A percentile compares a stretch with the other conserved stretches of the same genome.
phyloP scores from a whole-genome alignment of 176 grass and related monocot species.

The Oryza coarctata region DNA sequence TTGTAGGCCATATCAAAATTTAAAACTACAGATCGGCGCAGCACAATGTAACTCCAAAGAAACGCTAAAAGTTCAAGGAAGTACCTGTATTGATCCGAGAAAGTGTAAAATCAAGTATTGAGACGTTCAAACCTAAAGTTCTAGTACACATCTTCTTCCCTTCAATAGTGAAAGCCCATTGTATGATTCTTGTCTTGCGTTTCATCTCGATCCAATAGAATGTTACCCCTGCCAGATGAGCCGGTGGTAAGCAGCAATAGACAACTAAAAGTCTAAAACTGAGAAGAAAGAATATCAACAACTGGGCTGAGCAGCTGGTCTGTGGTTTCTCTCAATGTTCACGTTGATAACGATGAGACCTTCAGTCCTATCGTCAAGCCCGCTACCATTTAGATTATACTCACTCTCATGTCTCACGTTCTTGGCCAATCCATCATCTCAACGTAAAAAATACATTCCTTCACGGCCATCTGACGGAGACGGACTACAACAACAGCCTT shows the following conservation, averaged over 20 bases:
- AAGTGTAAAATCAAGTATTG: slow-evolving; percentile 96
- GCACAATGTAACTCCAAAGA: neutral
- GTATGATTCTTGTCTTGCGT: slow-evolving; percentile 30
- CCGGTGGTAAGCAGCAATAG: slow-evolving; percentile 26
- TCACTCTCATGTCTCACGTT: too few species aligned
- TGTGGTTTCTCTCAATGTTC: too few species aligned
- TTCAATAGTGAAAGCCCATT: slow-evolving; percentile 53
- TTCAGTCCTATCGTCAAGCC: too few species aligned
- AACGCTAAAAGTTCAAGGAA: neutral
- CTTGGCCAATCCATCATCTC: too few species aligned
- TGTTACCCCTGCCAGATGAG: slow-evolving; percentile 71
- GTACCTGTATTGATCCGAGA: slow-evolving; percentile 89
- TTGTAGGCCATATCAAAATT: neutral
- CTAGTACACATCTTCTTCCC: slow-evolving; percentile 54
- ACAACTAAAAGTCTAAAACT: slow-evolving; percentile 32
- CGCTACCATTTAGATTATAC: too few species aligned
- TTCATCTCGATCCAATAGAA: slow-evolving; percentile 79
- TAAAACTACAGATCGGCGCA: neutral
- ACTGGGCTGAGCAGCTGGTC: neutral
- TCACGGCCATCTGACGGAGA: too few species aligned
- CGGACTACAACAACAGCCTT: too few species aligned
- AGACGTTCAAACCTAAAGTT: slow-evolving; percentile 67
- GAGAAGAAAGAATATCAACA: neutral
- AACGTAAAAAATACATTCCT: too few species aligned
- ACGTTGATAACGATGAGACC: too few species aligned